Evolutionary conservation across 2,329 filamentous ascomycete species (phyloP).

Genomic region (Neophaeococcomyces mojaviensis): DNA sequence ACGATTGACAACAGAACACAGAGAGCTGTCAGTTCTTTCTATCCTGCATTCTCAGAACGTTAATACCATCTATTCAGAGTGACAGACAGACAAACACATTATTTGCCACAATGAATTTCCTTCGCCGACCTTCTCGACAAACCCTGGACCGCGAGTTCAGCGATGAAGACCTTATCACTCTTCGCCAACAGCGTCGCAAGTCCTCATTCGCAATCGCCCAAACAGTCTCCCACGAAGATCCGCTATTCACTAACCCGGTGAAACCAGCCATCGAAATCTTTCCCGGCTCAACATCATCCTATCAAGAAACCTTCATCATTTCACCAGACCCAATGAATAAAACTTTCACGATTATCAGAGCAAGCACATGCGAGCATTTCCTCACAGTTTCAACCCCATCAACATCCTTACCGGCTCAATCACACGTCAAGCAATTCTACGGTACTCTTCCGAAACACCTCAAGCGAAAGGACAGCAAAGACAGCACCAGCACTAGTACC

Average conservation of each 20-base stretch:
- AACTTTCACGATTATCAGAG: slow-evolving; percentile 2
- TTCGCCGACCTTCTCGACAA: background rate
- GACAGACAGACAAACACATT: too few relatives aligned
- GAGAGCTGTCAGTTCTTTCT: too few relatives aligned
- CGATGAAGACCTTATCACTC: slow-evolving; percentile 1
- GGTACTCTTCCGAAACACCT: background rate
- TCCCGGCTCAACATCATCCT: background rate
- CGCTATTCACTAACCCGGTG: background rate
- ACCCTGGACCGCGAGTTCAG: background rate
- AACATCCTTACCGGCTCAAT: slow-evolving; percentile 1
- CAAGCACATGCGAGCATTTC: slow-evolving; percentile 2
- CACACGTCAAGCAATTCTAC: slow-evolving; percentile 4
- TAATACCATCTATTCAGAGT: too few relatives aligned
- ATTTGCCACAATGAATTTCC: too few relatives aligned
- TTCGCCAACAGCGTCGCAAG: slow-evolving; percentile 4
- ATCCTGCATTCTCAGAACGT: too few relatives aligned
- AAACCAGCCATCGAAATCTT: slow-evolving; percentile 6
- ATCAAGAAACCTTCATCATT: slow-evolving; percentile 5
- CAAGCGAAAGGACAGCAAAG: background rate
- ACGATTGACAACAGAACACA: too few relatives aligned
- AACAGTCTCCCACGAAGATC: background rate
- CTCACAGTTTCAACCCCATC: slow-evolving; percentile 2
- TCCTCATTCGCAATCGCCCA: slow-evolving; percentile 1
- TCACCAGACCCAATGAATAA: slow-evolving; percentile 1
- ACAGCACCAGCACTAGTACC: too few relatives aligned